Evolutionary conservation across 352 stramenopile genomes (phyloP), one percentile per base, ranked within the genome.

Genomic region (Pythium scleroteichum): DNA sequence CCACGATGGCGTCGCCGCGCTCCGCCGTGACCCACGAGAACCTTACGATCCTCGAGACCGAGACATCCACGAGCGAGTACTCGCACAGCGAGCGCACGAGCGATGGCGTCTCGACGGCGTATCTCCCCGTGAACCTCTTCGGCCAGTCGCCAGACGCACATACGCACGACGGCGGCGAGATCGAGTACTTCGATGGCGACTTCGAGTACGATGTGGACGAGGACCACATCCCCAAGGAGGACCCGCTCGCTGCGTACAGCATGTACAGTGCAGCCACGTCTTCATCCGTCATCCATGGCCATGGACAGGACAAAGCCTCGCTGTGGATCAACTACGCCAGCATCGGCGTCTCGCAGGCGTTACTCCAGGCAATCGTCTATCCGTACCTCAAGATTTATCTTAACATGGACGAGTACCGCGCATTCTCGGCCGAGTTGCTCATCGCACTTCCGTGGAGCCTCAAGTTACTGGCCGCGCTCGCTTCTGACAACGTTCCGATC

Each of bases 341-440:
- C 7, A 55, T 88, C 9, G 82, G 82, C 6, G 59, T 70, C 32
- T 58, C 83, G 0, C 70, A 89, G 23, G 82, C 70, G n/a, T 65
- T 90, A 9, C 68, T 88, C 27, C 76, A 85, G 59, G 62, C 75
- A 20, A 26, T 86, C 14, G 40, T 76, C 47, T 92, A 92, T 29
- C 79, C 82, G 39, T 87, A 87, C 46, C 63, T 92, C 59, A 89
- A 87, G 48, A 74, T 82, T 22, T 89, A 87, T 59, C 63, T 91
- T 23, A 89, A 91, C 66, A 83, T 88, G 76, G 69, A 77, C 33
- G 79, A 86, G 57, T 87, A 87, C 51, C 66, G 80, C 33, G 79
- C 79, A 9, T 71, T 77, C 35, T 64, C 79, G 9, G 79, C 76
- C 0, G 77, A 88, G 52, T 46, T 71, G 5, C 76, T 81, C 62